Base-by-base conservation (phyloP, 305 asterid genomes). In the Rubia peregrina region DNA sequence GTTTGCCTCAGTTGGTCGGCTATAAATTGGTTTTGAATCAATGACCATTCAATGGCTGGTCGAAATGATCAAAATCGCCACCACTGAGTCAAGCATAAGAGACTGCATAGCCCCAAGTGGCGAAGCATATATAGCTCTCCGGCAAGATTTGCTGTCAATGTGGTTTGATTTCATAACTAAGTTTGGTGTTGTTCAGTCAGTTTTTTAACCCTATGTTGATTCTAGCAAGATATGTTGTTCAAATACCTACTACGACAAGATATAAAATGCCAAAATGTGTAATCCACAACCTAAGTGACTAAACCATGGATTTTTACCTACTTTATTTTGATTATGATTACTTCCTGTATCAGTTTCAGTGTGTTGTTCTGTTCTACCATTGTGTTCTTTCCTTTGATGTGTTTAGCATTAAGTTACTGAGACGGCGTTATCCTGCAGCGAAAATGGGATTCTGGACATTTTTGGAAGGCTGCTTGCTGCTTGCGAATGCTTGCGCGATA, bases 371-470 rank as follows among this genome's bases (percentile, higher is more conserved):
- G 48, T 5, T 36, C 40, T 36, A 36, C 40, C 0, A 36, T 36
- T 9, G 12, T 49, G 63, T 57, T 57, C 6, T 57, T 19, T 17
- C 60, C 60, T 53, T n/a, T 53, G 60, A n/a, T 19, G 36, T 5
- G 6, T 24, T 57, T 57, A 22, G 63, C 17, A 21, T 22, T 57
- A n/a, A 53, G 59, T 53, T n/a, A 17, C 19, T 57, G 63, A 22
- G 17, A 5, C 9, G 40, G 12, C 33, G 7, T 51, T 9, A 44
- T 80, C 46, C 30, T 74, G 74, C 83, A 86, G 95, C 11, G 80
- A 76, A 64, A 73, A 90, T 92, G 98, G 98, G 98, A 71, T 76
- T 90, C 77, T 89, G 96, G 97, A 90, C 92, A 41, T 79, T 92
- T 62, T 84, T 92, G 46, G 97, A 92, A 79, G 96, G 97, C 26